These are phyloP conservation scores for Pseudopithomyces maydicus DNA, from an alignment of 2,329 filamentous ascomycete genomes.

Conservation along the genomic window DNA sequence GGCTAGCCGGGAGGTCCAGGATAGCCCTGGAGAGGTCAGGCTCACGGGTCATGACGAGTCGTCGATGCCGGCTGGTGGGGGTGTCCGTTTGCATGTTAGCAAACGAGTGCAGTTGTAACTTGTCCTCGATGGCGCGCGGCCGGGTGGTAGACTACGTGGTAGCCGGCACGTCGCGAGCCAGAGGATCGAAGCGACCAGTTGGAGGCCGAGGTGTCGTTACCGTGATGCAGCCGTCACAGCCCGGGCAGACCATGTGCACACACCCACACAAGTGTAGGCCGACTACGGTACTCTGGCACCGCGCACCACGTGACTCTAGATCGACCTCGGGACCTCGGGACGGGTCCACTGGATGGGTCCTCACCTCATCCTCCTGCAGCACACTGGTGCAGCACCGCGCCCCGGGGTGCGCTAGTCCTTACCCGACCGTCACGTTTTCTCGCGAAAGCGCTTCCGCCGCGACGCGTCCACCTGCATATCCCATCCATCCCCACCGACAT, in stretches of 20 bases:
- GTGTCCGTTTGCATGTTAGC: not conserved
- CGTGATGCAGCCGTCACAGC: no score
- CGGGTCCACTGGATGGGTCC: conserved; percentile 33
- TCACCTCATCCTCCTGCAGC: no score
- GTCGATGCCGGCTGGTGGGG: conserved; percentile 25
- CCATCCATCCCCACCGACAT: conserved; percentile 6
- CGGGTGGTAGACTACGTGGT: conserved; percentile 15
- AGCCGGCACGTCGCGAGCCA: conserved; percentile 1
- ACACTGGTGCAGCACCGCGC: no score
- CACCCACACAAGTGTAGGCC: no score
- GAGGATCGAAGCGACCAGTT: conserved; percentile 15
- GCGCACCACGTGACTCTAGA: no score
- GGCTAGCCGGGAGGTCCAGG: conserved; percentile 32
- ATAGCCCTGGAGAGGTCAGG: conserved; percentile 33
- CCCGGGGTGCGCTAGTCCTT: not conserved
- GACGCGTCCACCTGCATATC: conserved; percentile 21
- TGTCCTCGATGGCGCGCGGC: not conserved
- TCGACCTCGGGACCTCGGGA: conserved; percentile 23
- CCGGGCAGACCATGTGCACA: no score
- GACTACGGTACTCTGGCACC: no score
- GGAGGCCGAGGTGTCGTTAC: not conserved
- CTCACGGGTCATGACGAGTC: conserved; percentile 37
- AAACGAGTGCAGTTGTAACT: not conserved
- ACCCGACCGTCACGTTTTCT: conserved; percentile 17
- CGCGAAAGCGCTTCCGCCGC: conserved; percentile 15